A percentile compares a stretch with the other conserved stretches of the same genome.
These are phyloP conservation scores for Pseudomicrostroma phylloplanum DNA, from an alignment of 1,284 basidiomycete species.

Conservation along the genomic window DNA sequence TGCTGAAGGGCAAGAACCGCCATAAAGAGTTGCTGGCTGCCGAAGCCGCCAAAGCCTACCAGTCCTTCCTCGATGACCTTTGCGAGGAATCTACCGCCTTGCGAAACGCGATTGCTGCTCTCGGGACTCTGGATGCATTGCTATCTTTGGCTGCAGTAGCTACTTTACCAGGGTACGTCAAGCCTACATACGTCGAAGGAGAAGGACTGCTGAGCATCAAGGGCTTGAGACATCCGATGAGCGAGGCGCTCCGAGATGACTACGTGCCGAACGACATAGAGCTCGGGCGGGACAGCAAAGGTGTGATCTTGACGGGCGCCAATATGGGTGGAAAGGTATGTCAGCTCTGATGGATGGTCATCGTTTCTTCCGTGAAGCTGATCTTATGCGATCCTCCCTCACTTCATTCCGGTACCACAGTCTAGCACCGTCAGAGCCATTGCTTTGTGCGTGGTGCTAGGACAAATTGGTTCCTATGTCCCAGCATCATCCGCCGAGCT, in stretches of 20 bases:
- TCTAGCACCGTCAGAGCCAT: conserved; percentile 56
- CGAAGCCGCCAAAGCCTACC: conserved; percentile 45
- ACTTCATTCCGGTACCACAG: conserved; percentile 10
- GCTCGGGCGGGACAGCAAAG: conserved; percentile 18
- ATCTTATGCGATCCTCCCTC: too few species aligned
- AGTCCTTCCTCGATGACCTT: conserved; percentile 23
- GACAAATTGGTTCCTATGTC: conserved; percentile 58
- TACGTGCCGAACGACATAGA: conserved; percentile 41
- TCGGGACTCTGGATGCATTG: conserved; percentile 39
- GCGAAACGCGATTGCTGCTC: conserved; percentile 25
- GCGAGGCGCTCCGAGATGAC: conserved; percentile 24
- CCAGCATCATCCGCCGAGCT: conserved; percentile 67
- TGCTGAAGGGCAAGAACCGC: conserved; percentile 69
- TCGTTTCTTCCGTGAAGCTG: too few species aligned
- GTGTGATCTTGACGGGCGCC: conserved; percentile 44
- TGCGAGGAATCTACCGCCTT: conserved; percentile 24
- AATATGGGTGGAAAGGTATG: conserved; percentile 57
- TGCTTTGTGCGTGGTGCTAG: conserved; percentile 51
- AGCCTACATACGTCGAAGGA: conserved; percentile 14
- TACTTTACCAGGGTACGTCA: conserved; percentile 22
- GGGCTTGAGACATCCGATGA: conserved; percentile 41
- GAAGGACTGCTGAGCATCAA: conserved; percentile 19
- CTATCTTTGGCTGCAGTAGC: conserved; percentile 29
- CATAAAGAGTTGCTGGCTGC: conserved; percentile 68
- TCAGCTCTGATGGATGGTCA: too few species aligned